Percentiles rank a stretch among this genome's conserved stretches.
phyloP scores from a whole-genome alignment of 768 basidiomycete genomes.

The Naematelia encephala region DNA sequence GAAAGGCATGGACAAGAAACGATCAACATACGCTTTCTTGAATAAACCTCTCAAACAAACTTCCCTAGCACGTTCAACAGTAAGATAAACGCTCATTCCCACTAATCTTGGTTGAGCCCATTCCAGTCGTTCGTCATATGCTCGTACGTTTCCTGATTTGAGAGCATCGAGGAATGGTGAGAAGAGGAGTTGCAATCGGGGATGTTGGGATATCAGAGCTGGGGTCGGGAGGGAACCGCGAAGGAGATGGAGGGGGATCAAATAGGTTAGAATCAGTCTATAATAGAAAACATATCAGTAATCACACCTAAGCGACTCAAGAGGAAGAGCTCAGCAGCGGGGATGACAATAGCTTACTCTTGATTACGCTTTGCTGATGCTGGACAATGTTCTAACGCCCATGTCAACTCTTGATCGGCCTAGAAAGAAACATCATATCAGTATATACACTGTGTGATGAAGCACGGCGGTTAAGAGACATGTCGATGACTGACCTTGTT shows the following conservation, averaged over 20 bases:
- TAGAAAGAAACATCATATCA: constrained; percentile 39
- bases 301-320: no score
- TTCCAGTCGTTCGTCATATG: constrained; percentile 72
- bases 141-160: constrained; percentile 67
- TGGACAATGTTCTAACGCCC: constrained; percentile 83
- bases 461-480: background rate
- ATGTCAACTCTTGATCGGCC: constrained; percentile 81
- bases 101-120: constrained; percentile 70
- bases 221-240: constrained; percentile 79
- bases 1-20: background rate
- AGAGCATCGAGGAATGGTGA: constrained; percentile 77
- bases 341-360: constrained; percentile 59
- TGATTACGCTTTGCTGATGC: constrained; percentile 67
- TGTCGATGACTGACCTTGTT: constrained; percentile 59
- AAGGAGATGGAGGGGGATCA: constrained; percentile 83
- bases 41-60: constrained; percentile 80
- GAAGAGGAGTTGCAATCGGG: constrained; percentile 69
- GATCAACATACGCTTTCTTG: constrained; percentile 52
- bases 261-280: constrained; percentile 85
- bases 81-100: constrained; percentile 81
- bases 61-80: constrained; percentile 82
- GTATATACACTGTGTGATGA: no score
- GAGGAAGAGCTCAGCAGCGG: constrained; percentile 1
- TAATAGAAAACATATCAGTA: background rate
- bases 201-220: constrained; percentile 68